phyloP scores from a whole-genome alignment of 257 asterid species.

The Voacanga thouarsii region DNA sequence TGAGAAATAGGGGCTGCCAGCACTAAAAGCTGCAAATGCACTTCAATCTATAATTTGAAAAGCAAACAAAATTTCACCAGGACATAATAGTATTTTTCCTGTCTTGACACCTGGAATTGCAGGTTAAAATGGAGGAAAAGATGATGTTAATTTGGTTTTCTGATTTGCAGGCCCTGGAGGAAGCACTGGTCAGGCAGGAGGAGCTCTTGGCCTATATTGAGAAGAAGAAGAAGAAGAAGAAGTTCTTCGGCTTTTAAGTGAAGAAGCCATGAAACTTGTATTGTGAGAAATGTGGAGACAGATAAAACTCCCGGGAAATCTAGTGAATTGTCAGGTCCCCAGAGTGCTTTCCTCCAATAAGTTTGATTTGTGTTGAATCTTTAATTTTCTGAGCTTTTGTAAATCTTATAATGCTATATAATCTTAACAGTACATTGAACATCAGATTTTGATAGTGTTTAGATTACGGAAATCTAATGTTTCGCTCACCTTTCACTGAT shows the following conservation, averaged over 20 bases:
- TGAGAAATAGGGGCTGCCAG: too few relatives aligned
- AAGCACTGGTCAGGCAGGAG: conserved; percentile 60
- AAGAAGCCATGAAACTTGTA: neutral
- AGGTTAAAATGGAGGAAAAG: too few relatives aligned
- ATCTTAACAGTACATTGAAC: neutral
- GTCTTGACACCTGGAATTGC: too few relatives aligned
- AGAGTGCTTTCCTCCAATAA: conserved; percentile 2
- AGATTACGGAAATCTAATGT: neutral
- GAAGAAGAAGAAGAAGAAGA: conserved; percentile 88
- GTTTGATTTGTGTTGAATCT: conserved; percentile 15
- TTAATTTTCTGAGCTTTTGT: conserved; percentile 9
- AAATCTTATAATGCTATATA: neutral
- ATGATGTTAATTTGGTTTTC: neutral
- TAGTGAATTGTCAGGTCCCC: neutral
- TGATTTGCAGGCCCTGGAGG: conserved; percentile 64
- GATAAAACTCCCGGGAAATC: neutral
- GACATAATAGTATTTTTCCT: too few relatives aligned
- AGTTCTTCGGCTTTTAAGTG: conserved; percentile 65
- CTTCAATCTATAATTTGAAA: too few relatives aligned
- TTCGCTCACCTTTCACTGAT: neutral
- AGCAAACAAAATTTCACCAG: neutral
- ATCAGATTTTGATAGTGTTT: neutral
- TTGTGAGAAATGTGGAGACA: neutral
- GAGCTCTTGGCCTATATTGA: conserved; percentile 70
- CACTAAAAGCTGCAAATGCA: too few relatives aligned